These are phyloP conservation scores for Volvox africanus DNA, from an alignment of 139 green algal genomes.

Conservation along the genomic window DNA sequence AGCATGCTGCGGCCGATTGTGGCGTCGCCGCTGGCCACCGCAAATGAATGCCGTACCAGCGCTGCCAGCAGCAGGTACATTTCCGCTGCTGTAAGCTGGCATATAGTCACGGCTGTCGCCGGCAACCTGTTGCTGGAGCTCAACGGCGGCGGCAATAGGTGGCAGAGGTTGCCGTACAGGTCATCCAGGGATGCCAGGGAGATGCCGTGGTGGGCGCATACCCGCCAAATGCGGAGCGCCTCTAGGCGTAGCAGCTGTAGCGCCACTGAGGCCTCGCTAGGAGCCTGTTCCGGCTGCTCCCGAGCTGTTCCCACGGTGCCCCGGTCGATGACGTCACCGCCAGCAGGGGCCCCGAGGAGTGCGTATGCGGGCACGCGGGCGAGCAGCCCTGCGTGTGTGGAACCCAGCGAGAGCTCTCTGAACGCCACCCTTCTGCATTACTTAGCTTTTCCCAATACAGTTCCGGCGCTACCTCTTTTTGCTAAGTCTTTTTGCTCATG, in stretches of 20 bases:
- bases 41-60: slow-evolving; percentile 55
- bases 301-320: background rate
- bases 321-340: background rate
- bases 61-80: slow-evolving; percentile 44
- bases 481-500: too few relatives aligned
- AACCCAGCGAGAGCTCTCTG: too few relatives aligned
- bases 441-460: too few relatives aligned
- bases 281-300: background rate
- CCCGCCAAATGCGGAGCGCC: slow-evolving; percentile 68
- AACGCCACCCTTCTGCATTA: too few relatives aligned
- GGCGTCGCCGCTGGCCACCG: slow-evolving; percentile 20
- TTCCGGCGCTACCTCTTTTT: too few relatives aligned
- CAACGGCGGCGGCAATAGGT: slow-evolving; percentile 43
- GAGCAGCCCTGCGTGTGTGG: slow-evolving; percentile 40
- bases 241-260: slow-evolving; percentile 55
- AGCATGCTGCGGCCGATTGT: slow-evolving; percentile 52
- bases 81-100: slow-evolving; percentile 50
- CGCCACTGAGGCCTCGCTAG: background rate
- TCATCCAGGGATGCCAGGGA: slow-evolving; percentile 56
- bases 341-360: slow-evolving; percentile 14
- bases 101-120: slow-evolving; percentile 1
- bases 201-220: slow-evolving; percentile 63
- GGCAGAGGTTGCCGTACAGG: slow-evolving; percentile 52
- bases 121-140: background rate
- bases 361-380: slow-evolving; percentile 43